Evolutionary conservation across 1,284 basidiomycete genomes (phyloP).

Genomic region (Vanrija sp.): DNA sequence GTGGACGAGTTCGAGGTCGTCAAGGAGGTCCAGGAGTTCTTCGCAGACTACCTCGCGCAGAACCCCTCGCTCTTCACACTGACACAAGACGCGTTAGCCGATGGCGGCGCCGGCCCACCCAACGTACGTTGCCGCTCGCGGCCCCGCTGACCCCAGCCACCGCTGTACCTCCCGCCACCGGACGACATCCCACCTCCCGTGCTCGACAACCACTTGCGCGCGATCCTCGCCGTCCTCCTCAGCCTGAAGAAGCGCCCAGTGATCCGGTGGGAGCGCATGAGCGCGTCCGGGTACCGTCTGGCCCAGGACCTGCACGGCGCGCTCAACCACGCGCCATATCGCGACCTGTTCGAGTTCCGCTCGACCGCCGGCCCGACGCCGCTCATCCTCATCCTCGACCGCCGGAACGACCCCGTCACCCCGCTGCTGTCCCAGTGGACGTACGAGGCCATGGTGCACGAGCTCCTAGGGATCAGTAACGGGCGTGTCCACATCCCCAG

Average conservation of each 20-base stretch:
- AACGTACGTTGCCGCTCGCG: slow-evolving; percentile 31
- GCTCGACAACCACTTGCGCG: slow-evolving; percentile 72
- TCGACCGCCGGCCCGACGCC: slow-evolving; percentile 53
- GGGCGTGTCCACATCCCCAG: slow-evolving; percentile 86
- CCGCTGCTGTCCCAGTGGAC: slow-evolving; percentile 99
- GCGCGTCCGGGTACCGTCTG: slow-evolving; percentile 82
- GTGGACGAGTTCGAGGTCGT: slow-evolving; percentile 97
- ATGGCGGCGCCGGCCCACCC: slow-evolving; percentile 47
- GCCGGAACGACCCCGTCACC: slow-evolving; percentile 95
- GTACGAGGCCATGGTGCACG: slow-evolving; percentile 99
- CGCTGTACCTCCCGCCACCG: slow-evolving; percentile 56
- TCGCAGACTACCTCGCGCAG: slow-evolving; percentile 87
- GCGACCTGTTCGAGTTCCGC: slow-evolving; percentile 55
- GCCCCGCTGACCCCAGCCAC: slow-evolving; percentile 31
- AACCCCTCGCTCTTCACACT: slow-evolving; percentile 85
- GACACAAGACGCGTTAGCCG: slow-evolving; percentile 57
- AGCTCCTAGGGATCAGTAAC: slow-evolving; percentile 88
- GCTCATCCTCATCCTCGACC: slow-evolving; percentile 62
- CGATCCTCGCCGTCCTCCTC: slow-evolving; percentile 80
- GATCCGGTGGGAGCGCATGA: slow-evolving; percentile 93
- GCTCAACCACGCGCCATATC: slow-evolving; percentile 49
- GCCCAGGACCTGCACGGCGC: slow-evolving; percentile 69
- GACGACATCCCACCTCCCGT: slow-evolving; percentile 58
- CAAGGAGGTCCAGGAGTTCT: slow-evolving; percentile 96
- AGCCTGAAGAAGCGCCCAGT: slow-evolving; percentile 92